Conservation (phyloP, 257 asterid genomes). For the Solanum tarapatanum region DNA sequence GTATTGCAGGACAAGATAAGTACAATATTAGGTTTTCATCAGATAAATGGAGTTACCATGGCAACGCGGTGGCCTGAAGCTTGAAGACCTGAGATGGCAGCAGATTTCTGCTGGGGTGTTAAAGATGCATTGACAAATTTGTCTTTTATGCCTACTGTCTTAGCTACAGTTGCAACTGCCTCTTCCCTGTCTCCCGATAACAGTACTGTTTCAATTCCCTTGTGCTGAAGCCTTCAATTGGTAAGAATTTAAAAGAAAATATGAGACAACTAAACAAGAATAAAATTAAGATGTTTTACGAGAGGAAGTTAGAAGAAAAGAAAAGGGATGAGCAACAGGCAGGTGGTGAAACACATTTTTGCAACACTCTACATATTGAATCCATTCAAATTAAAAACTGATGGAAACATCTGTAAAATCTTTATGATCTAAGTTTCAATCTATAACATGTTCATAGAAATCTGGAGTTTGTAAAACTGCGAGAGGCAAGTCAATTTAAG, state of each 20-base stretch:
- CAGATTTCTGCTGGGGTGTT: constrained; percentile 82
- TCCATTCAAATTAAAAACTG: not conserved
- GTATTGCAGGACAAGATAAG: not conserved
- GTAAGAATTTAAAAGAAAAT: not conserved
- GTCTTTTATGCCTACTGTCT: constrained; percentile 58
- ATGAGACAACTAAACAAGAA: constrained; percentile 1
- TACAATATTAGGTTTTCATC: not conserved
- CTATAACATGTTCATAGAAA: not conserved
- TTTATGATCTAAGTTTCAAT: not conserved
- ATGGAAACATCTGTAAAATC: not conserved
- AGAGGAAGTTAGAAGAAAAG: not conserved
- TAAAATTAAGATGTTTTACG: not conserved
- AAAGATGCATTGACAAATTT: constrained; percentile 64
- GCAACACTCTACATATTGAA: not conserved
- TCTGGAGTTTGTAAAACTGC: not conserved
- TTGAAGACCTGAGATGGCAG: constrained; percentile 57
- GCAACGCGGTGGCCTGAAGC: constrained; percentile 82
- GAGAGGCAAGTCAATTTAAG: not conserved
- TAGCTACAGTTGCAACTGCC: constrained; percentile 97
- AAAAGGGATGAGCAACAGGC: not conserved
- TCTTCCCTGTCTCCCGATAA: constrained; percentile 99
- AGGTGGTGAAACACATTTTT: not conserved
- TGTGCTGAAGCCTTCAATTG: constrained; percentile 62
- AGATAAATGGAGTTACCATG: constrained; percentile 42
- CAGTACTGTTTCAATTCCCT: constrained; percentile 66